Percentiles rank a stretch among this genome's conserved stretches.
Conservation (phyloP, 352 stramenopile genomes). For the Phytophthora chlamydospora region DNA sequence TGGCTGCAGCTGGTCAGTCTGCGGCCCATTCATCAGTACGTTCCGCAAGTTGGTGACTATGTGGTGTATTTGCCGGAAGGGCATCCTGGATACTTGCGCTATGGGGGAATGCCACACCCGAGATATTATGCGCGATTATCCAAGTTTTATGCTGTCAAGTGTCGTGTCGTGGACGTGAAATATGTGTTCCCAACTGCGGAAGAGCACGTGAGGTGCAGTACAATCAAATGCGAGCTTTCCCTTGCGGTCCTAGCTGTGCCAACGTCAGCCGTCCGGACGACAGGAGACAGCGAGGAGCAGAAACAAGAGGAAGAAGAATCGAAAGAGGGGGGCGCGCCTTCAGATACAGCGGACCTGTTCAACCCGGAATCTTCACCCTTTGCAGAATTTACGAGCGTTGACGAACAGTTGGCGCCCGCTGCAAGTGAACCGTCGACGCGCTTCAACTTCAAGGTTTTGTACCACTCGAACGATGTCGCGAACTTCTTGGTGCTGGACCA, state of each 20-base stretch:
- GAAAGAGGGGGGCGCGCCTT: constrained; percentile 14
- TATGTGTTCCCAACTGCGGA: constrained; percentile 75
- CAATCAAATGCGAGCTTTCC: constrained; percentile 75
- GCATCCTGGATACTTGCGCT: constrained; percentile 57
- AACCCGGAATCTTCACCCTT: constrained; percentile 55
- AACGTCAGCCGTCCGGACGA: constrained; percentile 34
- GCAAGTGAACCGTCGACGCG: constrained; percentile 45
- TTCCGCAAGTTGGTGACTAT: constrained; percentile 83
- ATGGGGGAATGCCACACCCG: constrained; percentile 45
- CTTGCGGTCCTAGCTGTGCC: constrained; percentile 69
- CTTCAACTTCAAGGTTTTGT: constrained; percentile 70
- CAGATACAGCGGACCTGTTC: constrained; percentile 35
- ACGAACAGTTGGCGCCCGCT: constrained; percentile 56
- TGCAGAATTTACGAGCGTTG: constrained; percentile 69
- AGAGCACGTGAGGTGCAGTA: constrained; percentile 61
- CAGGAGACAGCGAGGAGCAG: constrained; percentile 36
- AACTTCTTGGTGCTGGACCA: constrained; percentile 90
- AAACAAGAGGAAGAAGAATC: constrained; percentile 47
- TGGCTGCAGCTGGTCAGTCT: constrained; percentile 74
- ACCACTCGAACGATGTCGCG: constrained; percentile 79
- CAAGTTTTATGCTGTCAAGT: constrained; percentile 76
- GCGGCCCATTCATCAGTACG: constrained; percentile 63
- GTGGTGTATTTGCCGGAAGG: constrained; percentile 85
- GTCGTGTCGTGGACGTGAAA: constrained; percentile 72
- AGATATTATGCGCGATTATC: constrained; percentile 59